Evolutionary conservation across 2,329 filamentous ascomycete species (phyloP).

Genomic region (Penicillium glabrum): DNA sequence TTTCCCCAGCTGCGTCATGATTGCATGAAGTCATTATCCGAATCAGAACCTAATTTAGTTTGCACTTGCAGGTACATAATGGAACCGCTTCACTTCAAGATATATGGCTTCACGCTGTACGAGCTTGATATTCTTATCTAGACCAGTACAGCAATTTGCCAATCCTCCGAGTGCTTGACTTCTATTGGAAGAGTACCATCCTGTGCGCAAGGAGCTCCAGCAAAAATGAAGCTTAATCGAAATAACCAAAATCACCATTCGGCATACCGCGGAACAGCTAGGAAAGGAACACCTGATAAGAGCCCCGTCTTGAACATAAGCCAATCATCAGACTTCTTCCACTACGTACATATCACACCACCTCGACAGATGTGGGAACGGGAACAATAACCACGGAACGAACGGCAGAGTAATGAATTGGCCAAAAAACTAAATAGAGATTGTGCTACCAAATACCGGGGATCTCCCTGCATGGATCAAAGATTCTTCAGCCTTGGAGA

Average conservation of each 20-base stretch:
- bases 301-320: not conserved
- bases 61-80: not conserved
- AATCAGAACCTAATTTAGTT: conserved; percentile 1
- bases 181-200: too few relatives aligned
- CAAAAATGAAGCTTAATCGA: too few relatives aligned
- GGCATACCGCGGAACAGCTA: not conserved
- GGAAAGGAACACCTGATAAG: not conserved
- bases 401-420: not conserved
- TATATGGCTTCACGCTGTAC: not conserved
- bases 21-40: conserved; percentile 23
- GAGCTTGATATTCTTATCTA: not conserved
- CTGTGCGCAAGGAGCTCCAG: too few relatives aligned
- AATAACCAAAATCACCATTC: not conserved
- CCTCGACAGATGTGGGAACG: not conserved
- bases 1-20: conserved; percentile 34
- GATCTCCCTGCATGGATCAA: not conserved
- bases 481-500: not conserved
- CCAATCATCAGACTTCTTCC: not conserved
- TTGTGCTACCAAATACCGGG: not conserved
- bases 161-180: not conserved
- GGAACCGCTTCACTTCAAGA: not conserved
- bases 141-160: not conserved
- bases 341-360: not conserved
- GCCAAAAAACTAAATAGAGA: not conserved
- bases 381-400: not conserved